Conservation (phyloP, 2,329 filamentous ascomycete species). For the Raffaelea albimanens region DNA sequence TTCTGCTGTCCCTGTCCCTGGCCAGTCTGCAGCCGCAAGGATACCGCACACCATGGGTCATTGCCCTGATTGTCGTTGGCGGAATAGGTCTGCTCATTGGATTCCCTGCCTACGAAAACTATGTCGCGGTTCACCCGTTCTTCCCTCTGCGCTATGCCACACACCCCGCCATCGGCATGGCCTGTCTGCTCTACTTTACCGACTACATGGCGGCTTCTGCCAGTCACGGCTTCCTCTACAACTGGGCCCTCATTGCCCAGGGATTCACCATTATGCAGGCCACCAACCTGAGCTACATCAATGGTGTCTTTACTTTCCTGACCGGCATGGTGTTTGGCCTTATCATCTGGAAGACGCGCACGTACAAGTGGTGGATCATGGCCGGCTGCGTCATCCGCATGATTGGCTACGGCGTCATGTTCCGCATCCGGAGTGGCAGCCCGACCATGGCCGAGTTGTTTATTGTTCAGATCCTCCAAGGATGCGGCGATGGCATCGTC, state of each 20-base stretch:
- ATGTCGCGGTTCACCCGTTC: conserved; percentile 31
- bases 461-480: conserved; percentile 7
- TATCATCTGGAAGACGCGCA: conserved; percentile 5
- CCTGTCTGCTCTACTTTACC: conserved; percentile 25
- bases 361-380: conserved; percentile 10
- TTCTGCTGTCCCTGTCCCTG: conserved; percentile 36
- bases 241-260: conserved; percentile 8
- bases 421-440: conserved; percentile 4
- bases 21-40: conserved; percentile 27
- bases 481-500: conserved; percentile 6
- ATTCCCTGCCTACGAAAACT: conserved; percentile 37
- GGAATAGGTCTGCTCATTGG: conserved; percentile 24
- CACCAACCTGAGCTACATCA: conserved; percentile 6
- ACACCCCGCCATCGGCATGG: conserved; percentile 30
- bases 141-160: conserved; percentile 35
- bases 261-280: conserved; percentile 4
- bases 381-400: conserved; percentile 7
- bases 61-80: conserved; percentile 34
- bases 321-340: conserved; percentile 8
- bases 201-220: conserved; percentile 8
- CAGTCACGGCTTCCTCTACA: conserved; percentile 9
- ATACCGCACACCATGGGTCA: conserved; percentile 36
- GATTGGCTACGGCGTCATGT: conserved; percentile 9
- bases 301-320: conserved; percentile 8
- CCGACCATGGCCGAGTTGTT: conserved; percentile 6